Base-by-base conservation (phyloP, 805 yeast species). In the Metschnikowia rubicola region DNA sequence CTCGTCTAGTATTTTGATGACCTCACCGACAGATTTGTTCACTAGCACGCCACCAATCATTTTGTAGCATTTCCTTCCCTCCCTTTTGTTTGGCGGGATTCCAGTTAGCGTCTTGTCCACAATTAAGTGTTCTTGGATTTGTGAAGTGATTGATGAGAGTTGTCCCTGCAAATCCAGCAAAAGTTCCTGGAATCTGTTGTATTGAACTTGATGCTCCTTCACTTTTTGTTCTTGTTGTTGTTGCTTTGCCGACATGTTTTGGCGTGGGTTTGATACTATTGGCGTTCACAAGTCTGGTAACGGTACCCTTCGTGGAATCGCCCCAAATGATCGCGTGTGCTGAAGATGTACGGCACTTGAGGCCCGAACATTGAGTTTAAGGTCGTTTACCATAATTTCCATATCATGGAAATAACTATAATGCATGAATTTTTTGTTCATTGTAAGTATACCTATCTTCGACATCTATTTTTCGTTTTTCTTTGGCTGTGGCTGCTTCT, bases 1-100 rank as follows among this genome's bases (percentile, higher is more conserved):
- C 26, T 78, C 71, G 43, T 76, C 73, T 44, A 89, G 67, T 10
- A 83, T 73, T 10, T 83, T 84, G 26, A 77, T 66, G 4, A 91
- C 94, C 35, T 87, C 89, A n/a, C 76, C 83, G 4, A 89, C 94
- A 4, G 83, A 76, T 54, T 87, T 84, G 60, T 90, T 95, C 13
- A 91, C 86, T 30, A 92, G 74, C 3, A 91, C 96, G 9, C 96
- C 95, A 26, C 97, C 97, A 30, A 92, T 79, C 97, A 94, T 89
- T 59, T 96, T 81, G 68, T 82, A 90, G 60, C 97, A 89, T 61
- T 84, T 83, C 51, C 99, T 79, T 38, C 77, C 81, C 2, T 56
- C 45, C 48, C 75, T 62, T 31, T 64, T 52, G 26, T 59, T 64
- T 5, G 71, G 68, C 5, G 64, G 62, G 13, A 72, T 67, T 26